phyloP scores from a whole-genome alignment of 228 moss, liverwort and hornwort genomes.

The Sphagnum fallax region DNA sequence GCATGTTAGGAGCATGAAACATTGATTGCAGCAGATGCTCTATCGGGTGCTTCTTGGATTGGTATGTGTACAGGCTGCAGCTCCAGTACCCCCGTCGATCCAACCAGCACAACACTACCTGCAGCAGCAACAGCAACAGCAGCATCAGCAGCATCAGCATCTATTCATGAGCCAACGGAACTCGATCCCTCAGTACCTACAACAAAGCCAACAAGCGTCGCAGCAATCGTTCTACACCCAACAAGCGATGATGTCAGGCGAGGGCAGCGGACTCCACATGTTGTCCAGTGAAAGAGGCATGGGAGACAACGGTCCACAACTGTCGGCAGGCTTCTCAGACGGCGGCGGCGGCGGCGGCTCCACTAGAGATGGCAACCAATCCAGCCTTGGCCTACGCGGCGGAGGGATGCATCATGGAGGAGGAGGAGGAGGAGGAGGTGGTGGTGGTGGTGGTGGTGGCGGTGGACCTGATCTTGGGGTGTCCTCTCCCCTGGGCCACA shows the following conservation, averaged over 20 bases:
- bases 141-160: neutral
- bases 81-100: conserved; percentile 28
- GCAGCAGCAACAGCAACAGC: conserved; percentile 5
- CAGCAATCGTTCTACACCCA: conserved; percentile 48
- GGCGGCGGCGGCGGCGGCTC: conserved; percentile 8
- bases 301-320: conserved; percentile 30
- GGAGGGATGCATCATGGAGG: conserved; percentile 30
- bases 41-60: neutral
- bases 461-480: conserved; percentile 27
- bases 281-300: conserved; percentile 21
- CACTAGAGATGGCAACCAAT: conserved; percentile 16
- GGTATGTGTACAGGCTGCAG: neutral
- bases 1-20: neutral
- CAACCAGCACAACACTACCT: conserved; percentile 21
- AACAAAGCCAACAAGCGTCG: conserved; percentile 33
- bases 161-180: conserved; percentile 29
- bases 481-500: conserved; percentile 22
- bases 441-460: conserved; percentile 30
- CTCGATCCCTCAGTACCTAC: conserved; percentile 32
- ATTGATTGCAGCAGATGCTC: neutral
- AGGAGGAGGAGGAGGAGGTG: conserved; percentile 31
- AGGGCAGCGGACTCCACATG: conserved; percentile 34
- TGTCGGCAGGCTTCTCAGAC: conserved; percentile 26
- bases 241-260: conserved; percentile 24
- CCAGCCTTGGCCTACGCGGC: conserved; percentile 27